Conservation (phyloP, 176 grass and related monocot genomes). For the Hordeum marinum region DNA sequence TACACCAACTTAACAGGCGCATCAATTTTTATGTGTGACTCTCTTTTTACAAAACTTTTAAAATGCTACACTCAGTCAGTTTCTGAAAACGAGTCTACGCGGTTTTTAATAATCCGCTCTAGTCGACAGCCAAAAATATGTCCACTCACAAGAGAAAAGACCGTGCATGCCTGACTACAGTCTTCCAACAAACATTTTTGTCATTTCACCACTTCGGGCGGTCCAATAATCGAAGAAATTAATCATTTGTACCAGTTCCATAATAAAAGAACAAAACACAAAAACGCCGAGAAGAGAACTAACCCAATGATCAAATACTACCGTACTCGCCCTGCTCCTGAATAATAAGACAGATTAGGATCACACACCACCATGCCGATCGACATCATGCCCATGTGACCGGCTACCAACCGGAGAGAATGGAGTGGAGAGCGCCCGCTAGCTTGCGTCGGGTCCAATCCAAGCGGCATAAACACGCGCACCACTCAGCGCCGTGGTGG, state of each 20-base stretch:
- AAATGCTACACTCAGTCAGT: background rate
- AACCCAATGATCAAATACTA: background rate
- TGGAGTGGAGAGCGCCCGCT: background rate
- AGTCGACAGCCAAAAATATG: background rate
- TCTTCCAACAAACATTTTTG: background rate
- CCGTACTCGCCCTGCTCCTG: too few species aligned
- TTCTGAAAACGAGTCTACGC: background rate
- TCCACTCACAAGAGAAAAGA: background rate
- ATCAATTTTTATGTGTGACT: background rate
- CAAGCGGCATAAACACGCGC: constrained; percentile 6
- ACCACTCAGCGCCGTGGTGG: background rate
- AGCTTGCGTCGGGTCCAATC: constrained; percentile 42
- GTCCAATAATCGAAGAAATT: background rate
- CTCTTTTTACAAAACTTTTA: background rate
- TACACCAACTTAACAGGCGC: too few species aligned
- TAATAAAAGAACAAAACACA: background rate
- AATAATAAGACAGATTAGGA: background rate
- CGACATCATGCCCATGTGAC: background rate
- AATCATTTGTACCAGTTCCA: background rate
- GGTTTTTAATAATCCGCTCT: background rate
- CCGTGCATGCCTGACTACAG: background rate
- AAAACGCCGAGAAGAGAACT: background rate
- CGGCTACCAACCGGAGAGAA: constrained; percentile 32
- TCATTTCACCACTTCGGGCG: background rate
- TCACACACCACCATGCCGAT: background rate